These are phyloP conservation scores for Vicia villosa DNA, from an alignment of 306 rosid species.

Conservation along the genomic window DNA sequence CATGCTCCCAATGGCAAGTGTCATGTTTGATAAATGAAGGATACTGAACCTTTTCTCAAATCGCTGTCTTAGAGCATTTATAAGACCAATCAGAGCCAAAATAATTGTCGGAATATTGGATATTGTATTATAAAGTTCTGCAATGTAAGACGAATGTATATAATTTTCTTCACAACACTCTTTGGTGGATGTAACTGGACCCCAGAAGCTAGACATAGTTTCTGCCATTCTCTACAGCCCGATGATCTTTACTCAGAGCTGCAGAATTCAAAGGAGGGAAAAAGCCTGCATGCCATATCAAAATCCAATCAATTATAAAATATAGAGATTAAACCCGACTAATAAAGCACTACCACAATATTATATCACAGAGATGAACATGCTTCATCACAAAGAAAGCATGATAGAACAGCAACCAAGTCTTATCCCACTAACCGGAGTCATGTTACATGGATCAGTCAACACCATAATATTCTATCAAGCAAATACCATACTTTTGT, in stretches of 20 bases:
- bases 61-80: conserved; percentile 81
- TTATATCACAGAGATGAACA: background rate
- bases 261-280: conserved; percentile 26
- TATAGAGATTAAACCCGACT: background rate
- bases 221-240: conserved; percentile 58
- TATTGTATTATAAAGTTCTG: conserved; percentile 80
- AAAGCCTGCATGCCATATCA: conserved; percentile 37
- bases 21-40: conserved; percentile 84
- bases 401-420: too few relatives aligned
- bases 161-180: conserved; percentile 88
- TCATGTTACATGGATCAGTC: too few relatives aligned
- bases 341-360: background rate
- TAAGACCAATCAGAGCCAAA: conserved; percentile 85
- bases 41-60: conserved; percentile 93
- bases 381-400: background rate
- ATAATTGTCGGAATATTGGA: conserved; percentile 78
- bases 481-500: too few relatives aligned
- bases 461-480: too few relatives aligned
- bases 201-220: conserved; percentile 78
- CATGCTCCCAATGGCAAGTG: conserved; percentile 91
- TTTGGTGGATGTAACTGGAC: conserved; percentile 84
- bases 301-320: conserved; percentile 13
- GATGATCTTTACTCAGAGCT: conserved; percentile 24
- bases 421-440: too few relatives aligned
- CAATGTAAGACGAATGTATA: conserved; percentile 68